phyloP scores from a whole-genome alignment of 108 stramenopile genomes.

The Schizochytrium sp. region DNA sequence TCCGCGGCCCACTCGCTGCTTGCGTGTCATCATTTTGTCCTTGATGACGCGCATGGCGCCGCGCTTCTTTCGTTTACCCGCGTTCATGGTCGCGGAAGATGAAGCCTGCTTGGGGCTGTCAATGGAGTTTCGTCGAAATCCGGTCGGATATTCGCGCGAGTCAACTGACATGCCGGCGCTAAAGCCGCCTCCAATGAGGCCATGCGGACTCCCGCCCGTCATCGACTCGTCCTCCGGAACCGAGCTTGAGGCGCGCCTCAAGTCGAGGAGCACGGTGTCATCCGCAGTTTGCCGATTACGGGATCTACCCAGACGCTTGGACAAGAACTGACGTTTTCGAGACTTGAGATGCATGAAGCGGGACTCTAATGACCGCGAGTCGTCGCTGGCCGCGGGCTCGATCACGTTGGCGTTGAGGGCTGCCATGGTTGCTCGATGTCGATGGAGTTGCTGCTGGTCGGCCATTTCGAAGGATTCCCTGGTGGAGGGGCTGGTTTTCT shows the following conservation, averaged over 20 bases:
- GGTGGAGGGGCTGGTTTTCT: no score
- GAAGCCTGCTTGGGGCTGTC: not conserved
- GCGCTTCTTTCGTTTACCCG: not conserved
- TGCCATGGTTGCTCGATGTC: no score
- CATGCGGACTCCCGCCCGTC: not conserved
- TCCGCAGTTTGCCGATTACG: not conserved
- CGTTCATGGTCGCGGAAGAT: not conserved
- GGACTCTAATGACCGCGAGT: no score
- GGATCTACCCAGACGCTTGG: not conserved
- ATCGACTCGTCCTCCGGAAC: not conserved
- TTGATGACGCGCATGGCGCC: not conserved
- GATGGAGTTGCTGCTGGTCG: no score
- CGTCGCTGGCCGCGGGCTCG: no score
- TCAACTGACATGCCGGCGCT: not conserved
- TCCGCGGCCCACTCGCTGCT: not conserved
- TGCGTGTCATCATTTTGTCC: not conserved
- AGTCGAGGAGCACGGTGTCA: not conserved
- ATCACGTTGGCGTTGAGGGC: no score
- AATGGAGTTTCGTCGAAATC: not conserved
- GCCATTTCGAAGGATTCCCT: no score
- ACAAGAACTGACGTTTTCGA: no score
- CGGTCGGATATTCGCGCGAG: not conserved
- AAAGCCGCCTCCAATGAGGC: not conserved
- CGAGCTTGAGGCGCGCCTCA: not conserved
- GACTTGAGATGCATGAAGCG: no score